phyloP scores from a whole-genome alignment of 306 rosid genomes.

The Dryas octopetala region DNA sequence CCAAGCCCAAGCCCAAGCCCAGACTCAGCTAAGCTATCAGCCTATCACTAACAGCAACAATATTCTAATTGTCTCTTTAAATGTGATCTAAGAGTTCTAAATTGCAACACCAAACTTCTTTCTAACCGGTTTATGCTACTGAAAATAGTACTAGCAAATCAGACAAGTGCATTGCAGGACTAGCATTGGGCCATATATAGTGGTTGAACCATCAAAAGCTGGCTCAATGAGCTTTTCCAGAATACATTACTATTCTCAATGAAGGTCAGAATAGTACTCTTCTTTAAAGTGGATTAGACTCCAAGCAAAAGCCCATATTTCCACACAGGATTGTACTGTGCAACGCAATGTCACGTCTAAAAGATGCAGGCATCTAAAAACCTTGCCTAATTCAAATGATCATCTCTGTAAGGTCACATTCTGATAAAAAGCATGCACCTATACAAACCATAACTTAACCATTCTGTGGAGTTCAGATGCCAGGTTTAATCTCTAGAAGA shows the following conservation, averaged over 20 bases:
- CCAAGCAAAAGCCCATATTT: background rate
- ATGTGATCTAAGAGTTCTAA: no score
- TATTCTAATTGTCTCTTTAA: no score
- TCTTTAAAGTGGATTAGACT: background rate
- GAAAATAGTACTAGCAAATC: no score
- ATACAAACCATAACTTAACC: no score
- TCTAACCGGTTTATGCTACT: background rate
- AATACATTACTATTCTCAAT: background rate
- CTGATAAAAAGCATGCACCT: no score
- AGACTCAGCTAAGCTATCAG: background rate
- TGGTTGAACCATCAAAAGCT: background rate
- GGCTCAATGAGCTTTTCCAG: background rate
- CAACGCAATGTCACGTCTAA: background rate
- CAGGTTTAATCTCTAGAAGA: no score
- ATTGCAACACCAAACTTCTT: background rate
- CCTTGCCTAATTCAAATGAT: background rate
- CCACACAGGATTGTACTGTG: background rate
- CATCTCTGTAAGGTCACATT: background rate
- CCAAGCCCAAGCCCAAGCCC: background rate
- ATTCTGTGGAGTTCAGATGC: no score
- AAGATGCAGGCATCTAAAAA: background rate
- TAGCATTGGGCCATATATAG: background rate
- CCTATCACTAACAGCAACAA: no score
- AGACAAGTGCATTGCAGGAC: background rate
- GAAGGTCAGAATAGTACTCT: background rate